Evolutionary conservation across 768 basidiomycete species (phyloP), one percentile per base, ranked within the genome.

Genomic region (Postia placenta): DNA sequence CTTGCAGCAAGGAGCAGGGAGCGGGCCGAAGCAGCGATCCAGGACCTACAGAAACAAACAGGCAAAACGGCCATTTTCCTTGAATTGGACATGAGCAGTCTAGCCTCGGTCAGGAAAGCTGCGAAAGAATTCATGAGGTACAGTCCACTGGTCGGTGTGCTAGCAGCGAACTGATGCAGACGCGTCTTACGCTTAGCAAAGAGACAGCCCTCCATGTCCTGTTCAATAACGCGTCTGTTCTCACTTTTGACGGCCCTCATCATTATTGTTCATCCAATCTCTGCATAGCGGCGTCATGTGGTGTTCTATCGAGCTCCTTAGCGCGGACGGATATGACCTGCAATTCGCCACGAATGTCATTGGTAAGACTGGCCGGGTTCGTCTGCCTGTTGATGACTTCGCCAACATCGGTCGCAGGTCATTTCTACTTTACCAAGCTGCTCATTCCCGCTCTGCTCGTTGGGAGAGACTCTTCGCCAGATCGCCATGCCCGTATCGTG

Each of bases 301-400:
- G 68, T 3, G 42, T 4, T 72, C 74, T 0, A 44, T 67, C 4
- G 68, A 71, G 19, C 51, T 56, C 22, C 44, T 69, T 17, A 80
- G 74, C 0, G 60, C 52, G n/a, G 69, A 75, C 24, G 76, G 75
- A 4, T 78, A 74, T 49, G 79, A 80, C 55, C 56, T 76, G 23
- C 72, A 75, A 46, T 81, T 78, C 45, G 79, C 73, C n/a, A 75
- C 73, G 1, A 81, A 80, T 52, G 74, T 76, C 23, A 51, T 79
- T 14, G 76, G 77, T 72, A 52, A n/a, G n/a, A n/a, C n/a, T n/a
- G n/a, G n/a, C n/a, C 36, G 61, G 47, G 25, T 19, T 25, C 17
- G 1, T 33, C 24, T 33, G 7, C 22, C 15, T 11, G 12, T 36
- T 20, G n/a, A n/a, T 42, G 23, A 15, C 17, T 9, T n/a, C 36